Percentiles rank a stretch among this genome's conserved stretches.
Conservation (phyloP, 148 eudicot genomes). For the Camellia lanceoleosa region DNA sequence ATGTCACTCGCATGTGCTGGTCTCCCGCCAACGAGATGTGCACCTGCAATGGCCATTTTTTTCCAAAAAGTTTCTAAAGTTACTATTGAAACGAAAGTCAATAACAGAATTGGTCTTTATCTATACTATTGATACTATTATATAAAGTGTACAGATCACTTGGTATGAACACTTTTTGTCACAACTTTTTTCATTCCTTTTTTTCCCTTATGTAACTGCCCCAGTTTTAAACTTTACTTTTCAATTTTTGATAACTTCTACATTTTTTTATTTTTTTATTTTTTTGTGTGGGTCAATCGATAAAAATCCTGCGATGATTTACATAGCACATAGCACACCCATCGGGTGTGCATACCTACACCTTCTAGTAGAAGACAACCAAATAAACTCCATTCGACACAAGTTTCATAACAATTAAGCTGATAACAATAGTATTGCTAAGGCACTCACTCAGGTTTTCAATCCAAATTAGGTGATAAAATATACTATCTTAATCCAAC, state of each 20-base stretch:
- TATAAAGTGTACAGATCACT: no score
- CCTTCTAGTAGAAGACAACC: neutral
- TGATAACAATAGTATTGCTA: neutral
- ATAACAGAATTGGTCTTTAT: neutral
- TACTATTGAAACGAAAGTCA: neutral
- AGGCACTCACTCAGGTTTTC: neutral
- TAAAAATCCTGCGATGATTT: no score
- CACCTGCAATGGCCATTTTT: conserved; percentile 53
- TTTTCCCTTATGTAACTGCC: no score
- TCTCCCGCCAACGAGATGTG: conserved; percentile 91
- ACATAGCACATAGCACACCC: no score
- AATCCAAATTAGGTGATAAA: neutral
- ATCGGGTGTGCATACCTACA: no score
- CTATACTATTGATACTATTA: no score
- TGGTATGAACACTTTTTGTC: no score
- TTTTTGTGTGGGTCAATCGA: no score
- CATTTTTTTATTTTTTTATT: no score
- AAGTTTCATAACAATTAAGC: neutral
- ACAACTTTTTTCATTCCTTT: no score
- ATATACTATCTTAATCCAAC: neutral
- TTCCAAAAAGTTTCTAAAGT: neutral
- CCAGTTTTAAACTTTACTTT: no score
- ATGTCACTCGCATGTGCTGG: conserved; percentile 78
- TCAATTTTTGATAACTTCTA: no score
- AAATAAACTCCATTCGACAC: neutral